These are phyloP conservation scores for Chimonanthus praecox DNA, from an alignment of 164 flowering plant genomes.

Conservation along the genomic window DNA sequence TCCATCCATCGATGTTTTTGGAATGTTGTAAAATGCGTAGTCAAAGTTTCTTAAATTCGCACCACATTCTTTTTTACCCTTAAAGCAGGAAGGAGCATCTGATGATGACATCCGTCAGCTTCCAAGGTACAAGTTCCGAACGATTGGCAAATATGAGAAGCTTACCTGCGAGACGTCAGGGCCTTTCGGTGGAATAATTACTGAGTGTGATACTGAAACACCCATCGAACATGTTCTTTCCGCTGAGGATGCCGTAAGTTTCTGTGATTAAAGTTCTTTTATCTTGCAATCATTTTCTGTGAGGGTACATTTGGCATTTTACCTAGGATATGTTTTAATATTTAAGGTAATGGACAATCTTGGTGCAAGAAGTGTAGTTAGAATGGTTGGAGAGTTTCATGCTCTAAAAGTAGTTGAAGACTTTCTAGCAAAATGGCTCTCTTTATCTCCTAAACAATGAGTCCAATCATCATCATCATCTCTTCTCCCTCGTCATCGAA, in stretches of 20 bases:
- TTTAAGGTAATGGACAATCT: too few relatives aligned
- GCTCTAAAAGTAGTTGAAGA: too few relatives aligned
- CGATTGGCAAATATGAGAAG: slow-evolving; percentile 35
- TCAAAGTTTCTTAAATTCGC: not conserved
- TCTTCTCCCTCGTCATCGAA: too few relatives aligned
- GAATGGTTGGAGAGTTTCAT: too few relatives aligned
- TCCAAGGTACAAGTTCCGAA: slow-evolving; percentile 51
- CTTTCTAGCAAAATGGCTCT: too few relatives aligned
- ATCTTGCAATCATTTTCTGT: not conserved
- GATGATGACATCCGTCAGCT: slow-evolving; percentile 56
- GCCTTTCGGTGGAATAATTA: slow-evolving; percentile 56
- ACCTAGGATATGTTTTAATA: too few relatives aligned
- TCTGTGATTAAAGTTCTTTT: not conserved
- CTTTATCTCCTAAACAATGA: not conserved
- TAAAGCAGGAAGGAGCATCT: slow-evolving; percentile 69
- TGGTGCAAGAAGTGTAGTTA: too few relatives aligned
- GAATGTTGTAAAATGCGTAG: not conserved
- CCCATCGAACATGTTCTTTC: slow-evolving; percentile 44
- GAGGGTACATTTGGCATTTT: too few relatives aligned
- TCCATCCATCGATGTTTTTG: too few relatives aligned
- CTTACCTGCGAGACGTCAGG: slow-evolving; percentile 35
- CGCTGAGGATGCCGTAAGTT: slow-evolving; percentile 62
- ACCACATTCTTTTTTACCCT: not conserved
- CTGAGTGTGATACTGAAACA: slow-evolving; percentile 42
- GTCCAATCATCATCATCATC: not conserved